Conservation (phyloP, 345 rosid genomes). For the Eucalyptus tenuipes region DNA sequence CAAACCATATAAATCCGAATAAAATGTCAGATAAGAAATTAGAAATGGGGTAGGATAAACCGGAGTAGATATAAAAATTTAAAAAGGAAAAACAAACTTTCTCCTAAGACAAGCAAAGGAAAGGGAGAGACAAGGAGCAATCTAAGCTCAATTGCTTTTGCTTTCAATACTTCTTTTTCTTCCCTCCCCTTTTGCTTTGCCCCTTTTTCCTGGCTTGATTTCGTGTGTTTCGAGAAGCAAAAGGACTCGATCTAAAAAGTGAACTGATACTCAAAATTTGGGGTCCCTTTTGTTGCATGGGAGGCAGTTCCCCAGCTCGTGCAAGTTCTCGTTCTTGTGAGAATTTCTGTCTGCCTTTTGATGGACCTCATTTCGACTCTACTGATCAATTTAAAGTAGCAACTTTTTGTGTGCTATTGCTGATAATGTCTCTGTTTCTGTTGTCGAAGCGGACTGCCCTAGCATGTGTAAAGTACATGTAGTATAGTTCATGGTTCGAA, state of each 20-base stretch:
- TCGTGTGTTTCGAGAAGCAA: slow-evolving; percentile 50
- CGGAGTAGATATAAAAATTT: no score
- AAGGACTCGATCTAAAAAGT: slow-evolving; percentile 31
- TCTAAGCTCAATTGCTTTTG: background rate
- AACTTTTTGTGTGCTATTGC: background rate
- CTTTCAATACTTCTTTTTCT: background rate
- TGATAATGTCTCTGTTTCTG: background rate
- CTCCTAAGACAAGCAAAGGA: slow-evolving; percentile 7
- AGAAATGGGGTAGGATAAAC: no score
- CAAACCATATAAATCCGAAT: no score
- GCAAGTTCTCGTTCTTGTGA: slow-evolving; percentile 11
- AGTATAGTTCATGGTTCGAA: background rate
- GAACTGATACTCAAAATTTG: slow-evolving; percentile 17
- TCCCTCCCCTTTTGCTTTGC: background rate
- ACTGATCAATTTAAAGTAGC: background rate
- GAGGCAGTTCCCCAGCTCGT: slow-evolving; percentile 42
- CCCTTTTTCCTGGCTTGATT: slow-evolving; percentile 7
- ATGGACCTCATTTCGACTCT: background rate
- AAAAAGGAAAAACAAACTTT: background rate
- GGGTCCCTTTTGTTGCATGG: slow-evolving; percentile 24
- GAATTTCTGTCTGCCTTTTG: background rate
- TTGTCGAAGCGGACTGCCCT: background rate
- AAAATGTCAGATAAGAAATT: fast-evolving
- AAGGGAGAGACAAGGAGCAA: slow-evolving; percentile 6
- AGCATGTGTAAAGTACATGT: background rate